Evolutionary conservation across 2,329 filamentous ascomycete species (phyloP), one percentile per base, ranked within the genome.

Genomic region (Pseudogymnoascus sp.): DNA sequence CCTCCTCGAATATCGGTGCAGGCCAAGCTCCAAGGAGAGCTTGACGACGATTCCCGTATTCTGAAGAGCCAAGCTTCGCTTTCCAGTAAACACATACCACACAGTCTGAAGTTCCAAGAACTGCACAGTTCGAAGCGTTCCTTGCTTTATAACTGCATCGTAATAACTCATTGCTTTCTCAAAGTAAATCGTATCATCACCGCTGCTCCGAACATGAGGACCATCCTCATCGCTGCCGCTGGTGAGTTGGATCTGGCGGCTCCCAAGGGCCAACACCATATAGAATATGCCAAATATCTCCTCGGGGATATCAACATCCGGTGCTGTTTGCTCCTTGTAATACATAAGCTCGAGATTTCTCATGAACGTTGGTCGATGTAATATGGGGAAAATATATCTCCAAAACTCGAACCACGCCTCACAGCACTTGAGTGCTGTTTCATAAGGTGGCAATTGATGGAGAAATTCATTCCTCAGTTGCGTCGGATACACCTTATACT

Each of bases 61-160:
- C 39, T 64, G 63, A 44, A 63, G 63, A 5, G 63, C 63, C 3
- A 64, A 15, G 31, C 62, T 63, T 9, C 63, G 31, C 35, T 64
- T 64, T n/a, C 63, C 63, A 29, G 63, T 64, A 41, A 61, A 64
- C 13, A 64, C 35, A 37, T 63, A 64, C 63, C 63, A 64, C 21
- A 64, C 21, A 4, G 63, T 61, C 33, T 59, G 62, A 29, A 64
- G 62, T 15, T 62, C 63, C 29, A 62, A 60, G 29, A 57, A 64
- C 17, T 64, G 63, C n/a, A 64, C 24, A 4, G 63, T 64, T n/a
- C 35, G 31, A 24, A 64, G 58, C 13, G 63, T 61, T 1, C 63
- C 63, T 7, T 39, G 33, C 17, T 37, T 41, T 24, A 64, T 21
- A 29, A 64, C 50, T 21, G 61, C 50, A 33, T 62, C 58, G 5